Evolutionary conservation across 768 basidiomycete species (phyloP), one percentile per base, ranked within the genome.

Genomic region (Tricholoma bakamatsutake): DNA sequence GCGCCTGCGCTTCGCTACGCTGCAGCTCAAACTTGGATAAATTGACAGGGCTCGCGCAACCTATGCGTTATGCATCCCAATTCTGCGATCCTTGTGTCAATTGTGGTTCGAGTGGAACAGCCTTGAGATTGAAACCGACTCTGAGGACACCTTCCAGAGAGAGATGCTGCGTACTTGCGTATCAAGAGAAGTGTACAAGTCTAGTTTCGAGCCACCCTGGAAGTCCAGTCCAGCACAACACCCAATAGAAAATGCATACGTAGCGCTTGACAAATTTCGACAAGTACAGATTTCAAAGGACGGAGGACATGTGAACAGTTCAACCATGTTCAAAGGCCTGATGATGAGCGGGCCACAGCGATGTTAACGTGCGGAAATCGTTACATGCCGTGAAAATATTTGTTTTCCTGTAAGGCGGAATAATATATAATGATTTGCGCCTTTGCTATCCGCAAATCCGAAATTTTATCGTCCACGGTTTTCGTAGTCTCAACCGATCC

Each of bases 161-260:
- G n/a, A n/a, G n/a, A n/a, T n/a, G n/a, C n/a, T n/a, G n/a, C n/a
- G n/a, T n/a, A n/a, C n/a, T n/a, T 93, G 56, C 85, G 95, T 35
- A 97, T 98, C 77, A 97, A 96, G 73, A 86, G 97, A 55, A 94
- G 95, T 63, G 97, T 99, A 13, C 97, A 99, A 71, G 94, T n/a
- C 97, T 7, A 99, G 74, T 71, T 98, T 99, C 42, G 87, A 80
- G 4, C 97, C 97, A 31, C 90, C 93, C 92, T 95, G 53, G 5
- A 50, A 35, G 28, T 43, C 46, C 27, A 59, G 43, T 57, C 18
- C 45, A 45, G 21, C 46, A 31, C n/a, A 35, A 9, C 33, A 33
- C 8, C 9, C 8, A 18, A n/a, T 8, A 5, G 0, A 11, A 31
- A 0, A 5, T 1, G 79, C 89, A 67, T 63, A 95, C 93, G 72